These are phyloP conservation scores for Limnanthes douglasii DNA, from an alignment of 345 rosid genomes.

Conservation along the genomic window DNA sequence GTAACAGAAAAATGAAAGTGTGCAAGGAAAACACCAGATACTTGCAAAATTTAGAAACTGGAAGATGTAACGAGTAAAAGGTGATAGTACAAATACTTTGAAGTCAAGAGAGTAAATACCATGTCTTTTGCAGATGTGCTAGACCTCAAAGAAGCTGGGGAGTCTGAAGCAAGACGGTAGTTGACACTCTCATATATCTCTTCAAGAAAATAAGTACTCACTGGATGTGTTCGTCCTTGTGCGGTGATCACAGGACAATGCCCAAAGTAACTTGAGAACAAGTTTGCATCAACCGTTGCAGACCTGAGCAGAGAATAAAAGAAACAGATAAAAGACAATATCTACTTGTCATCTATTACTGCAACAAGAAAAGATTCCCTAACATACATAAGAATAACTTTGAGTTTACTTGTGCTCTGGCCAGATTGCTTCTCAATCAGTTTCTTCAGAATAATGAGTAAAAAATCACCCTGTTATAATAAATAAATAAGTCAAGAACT, in stretches of 20 bases:
- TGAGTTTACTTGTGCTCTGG: constrained; percentile 30
- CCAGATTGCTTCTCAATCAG: constrained; percentile 72
- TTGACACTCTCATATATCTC: constrained; percentile 59
- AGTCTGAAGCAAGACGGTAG: constrained; percentile 72
- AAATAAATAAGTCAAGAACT: constrained; percentile 5
- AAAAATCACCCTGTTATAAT: constrained; percentile 67
- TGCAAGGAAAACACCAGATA: no score
- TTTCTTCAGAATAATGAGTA: constrained; percentile 80
- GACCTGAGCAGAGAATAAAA: constrained; percentile 38
- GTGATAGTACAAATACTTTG: constrained; percentile 2
- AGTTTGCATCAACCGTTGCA: constrained; percentile 84
- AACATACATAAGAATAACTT: constrained; percentile 82
- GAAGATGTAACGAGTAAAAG: constrained; percentile 1
- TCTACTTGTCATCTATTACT: constrained; percentile 1
- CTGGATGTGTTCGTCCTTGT: constrained; percentile 82
- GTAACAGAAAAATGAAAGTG: no score
- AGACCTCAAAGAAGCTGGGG: constrained; percentile 55
- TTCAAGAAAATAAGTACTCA: constrained; percentile 66
- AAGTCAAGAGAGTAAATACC: constrained; percentile 23
- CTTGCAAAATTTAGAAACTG: no score
- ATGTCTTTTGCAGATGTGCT: constrained; percentile 30
- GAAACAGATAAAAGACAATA: constrained; percentile 4
- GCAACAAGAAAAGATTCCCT: constrained; percentile 4
- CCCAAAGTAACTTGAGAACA: constrained; percentile 76
- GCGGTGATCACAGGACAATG: constrained; percentile 84